Percentiles rank a stretch among this genome's conserved stretches.
These are phyloP conservation scores for Coemansia sp. DNA, from an alignment of 192 early-diverging fungal species.

Conservation along the genomic window DNA sequence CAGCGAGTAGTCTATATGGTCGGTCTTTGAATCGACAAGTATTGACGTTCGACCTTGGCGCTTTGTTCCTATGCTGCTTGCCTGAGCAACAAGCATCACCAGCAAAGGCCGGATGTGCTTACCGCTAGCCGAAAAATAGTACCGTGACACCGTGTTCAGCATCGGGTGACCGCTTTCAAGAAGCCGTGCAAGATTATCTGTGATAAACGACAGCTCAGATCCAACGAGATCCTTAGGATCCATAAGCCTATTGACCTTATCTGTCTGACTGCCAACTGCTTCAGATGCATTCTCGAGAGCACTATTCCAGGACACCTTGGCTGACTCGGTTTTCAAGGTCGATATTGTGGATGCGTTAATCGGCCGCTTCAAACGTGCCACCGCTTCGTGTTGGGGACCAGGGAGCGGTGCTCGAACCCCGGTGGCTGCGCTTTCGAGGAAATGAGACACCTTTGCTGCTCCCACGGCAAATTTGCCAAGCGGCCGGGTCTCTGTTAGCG, in stretches of 20 bases:
- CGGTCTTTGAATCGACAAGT: conserved; percentile 32
- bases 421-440: conserved; percentile 34
- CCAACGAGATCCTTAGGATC: conserved; percentile 68
- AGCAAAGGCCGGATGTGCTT: conserved; percentile 92
- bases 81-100: conserved; percentile 86
- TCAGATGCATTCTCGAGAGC: conserved; percentile 34
- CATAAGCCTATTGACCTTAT: conserved; percentile 9
- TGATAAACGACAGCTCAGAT: conserved; percentile 79
- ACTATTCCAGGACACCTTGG: conserved; percentile 14
- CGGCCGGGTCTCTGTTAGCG: conserved; percentile 27
- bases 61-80: conserved; percentile 69
- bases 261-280: conserved; percentile 10
- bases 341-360: conserved; percentile 20
- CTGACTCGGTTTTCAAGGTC: not conserved
- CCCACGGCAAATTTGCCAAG: conserved; percentile 42
- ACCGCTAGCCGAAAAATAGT: conserved; percentile 85
- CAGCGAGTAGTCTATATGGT: conserved; percentile 43
- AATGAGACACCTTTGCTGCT: conserved; percentile 36
- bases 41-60: conserved; percentile 30
- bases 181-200: conserved; percentile 77
- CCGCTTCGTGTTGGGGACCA: conserved; percentile 22
- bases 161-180: conserved; percentile 88
- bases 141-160: conserved; percentile 80
- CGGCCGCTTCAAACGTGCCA: conserved; percentile 24
- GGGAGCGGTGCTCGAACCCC: conserved; percentile 38